Conservation (phyloP, 495 filamentous ascomycete genomes). For the Letharia lupina region DNA sequence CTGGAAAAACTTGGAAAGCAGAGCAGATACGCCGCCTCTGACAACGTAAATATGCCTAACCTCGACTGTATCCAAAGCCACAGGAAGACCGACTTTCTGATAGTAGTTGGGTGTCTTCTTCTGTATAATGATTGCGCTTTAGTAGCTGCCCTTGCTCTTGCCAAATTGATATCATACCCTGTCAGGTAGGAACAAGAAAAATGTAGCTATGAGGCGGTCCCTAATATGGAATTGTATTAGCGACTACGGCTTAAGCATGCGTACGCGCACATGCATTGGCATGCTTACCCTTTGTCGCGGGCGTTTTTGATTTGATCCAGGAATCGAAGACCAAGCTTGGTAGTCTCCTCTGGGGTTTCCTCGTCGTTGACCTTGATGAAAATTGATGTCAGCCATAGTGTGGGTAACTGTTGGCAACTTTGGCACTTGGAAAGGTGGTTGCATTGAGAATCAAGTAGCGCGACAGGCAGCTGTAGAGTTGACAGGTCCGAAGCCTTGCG, state of each 20-base stretch:
- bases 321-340: slow-evolving; percentile 55
- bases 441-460: slow-evolving; percentile 10
- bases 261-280: slow-evolving; percentile 9
- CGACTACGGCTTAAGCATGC: neutral
- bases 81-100: slow-evolving; percentile 58
- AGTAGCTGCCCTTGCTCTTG: slow-evolving; percentile 4
- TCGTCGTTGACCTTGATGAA: slow-evolving; percentile 25
- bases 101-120: slow-evolving; percentile 65
- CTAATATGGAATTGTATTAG: slow-evolving; percentile 38
- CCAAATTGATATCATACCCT: slow-evolving; percentile 28
- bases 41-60: slow-evolving; percentile 24
- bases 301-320: slow-evolving; percentile 56
- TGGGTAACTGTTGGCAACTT: slow-evolving; percentile 10
- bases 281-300: slow-evolving; percentile 61
- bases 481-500: slow-evolving; percentile 18
- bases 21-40: neutral
- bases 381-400: slow-evolving; percentile 11
- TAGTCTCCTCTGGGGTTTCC: slow-evolving; percentile 56
- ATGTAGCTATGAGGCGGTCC: slow-evolving; percentile 53
- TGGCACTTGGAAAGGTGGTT: slow-evolving; percentile 6
- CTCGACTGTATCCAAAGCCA: slow-evolving; percentile 67
- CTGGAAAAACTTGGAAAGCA: neutral
- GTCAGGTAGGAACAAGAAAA: slow-evolving; percentile 62
- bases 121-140: slow-evolving; percentile 17
- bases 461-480: slow-evolving; percentile 21